Evolutionary conservation across 2,329 filamentous ascomycete species (phyloP).

Genomic region (Penicillium sp.): DNA sequence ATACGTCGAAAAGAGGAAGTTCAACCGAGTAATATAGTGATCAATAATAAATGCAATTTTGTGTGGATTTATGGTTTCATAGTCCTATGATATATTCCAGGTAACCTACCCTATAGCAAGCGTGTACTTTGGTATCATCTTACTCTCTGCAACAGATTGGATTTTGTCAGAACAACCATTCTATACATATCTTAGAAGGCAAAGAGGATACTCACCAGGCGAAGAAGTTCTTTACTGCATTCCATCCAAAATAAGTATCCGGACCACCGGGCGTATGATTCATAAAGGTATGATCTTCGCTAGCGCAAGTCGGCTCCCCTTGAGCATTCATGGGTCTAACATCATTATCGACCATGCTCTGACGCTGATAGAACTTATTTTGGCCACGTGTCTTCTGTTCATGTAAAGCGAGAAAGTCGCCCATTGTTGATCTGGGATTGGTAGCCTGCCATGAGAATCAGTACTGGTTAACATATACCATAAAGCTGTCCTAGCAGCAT

Average conservation of each 20-base stretch:
- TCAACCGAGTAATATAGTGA: too few species aligned
- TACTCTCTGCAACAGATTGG: not conserved
- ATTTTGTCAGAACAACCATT: not conserved
- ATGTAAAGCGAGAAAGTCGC: slow-evolving; percentile 26
- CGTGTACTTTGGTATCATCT: too few species aligned
- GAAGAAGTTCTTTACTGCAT: slow-evolving; percentile 23
- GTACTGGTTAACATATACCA: not conserved
- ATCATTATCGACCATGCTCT: slow-evolving; percentile 5
- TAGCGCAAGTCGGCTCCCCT: slow-evolving; percentile 22
- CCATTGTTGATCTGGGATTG: slow-evolving; percentile 26
- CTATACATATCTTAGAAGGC: not conserved
- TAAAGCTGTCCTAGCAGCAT: too few species aligned
- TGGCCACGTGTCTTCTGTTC: slow-evolving; percentile 30
- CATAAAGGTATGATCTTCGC: slow-evolving; percentile 37
- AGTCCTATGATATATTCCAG: too few species aligned
- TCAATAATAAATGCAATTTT: too few species aligned
- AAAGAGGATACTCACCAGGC: slow-evolving; percentile 6
- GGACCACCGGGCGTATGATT: slow-evolving; percentile 25
- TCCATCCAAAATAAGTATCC: slow-evolving; percentile 33
- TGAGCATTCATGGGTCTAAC: not conserved
- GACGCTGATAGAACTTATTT: slow-evolving; percentile 17
- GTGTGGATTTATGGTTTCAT: too few species aligned
- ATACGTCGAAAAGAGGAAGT: too few species aligned
- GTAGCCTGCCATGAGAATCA: slow-evolving; percentile 12
- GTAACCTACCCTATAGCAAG: too few species aligned